Evolutionary conservation across 768 basidiomycete genomes (phyloP).

Genomic region (Mycena galopus): DNA sequence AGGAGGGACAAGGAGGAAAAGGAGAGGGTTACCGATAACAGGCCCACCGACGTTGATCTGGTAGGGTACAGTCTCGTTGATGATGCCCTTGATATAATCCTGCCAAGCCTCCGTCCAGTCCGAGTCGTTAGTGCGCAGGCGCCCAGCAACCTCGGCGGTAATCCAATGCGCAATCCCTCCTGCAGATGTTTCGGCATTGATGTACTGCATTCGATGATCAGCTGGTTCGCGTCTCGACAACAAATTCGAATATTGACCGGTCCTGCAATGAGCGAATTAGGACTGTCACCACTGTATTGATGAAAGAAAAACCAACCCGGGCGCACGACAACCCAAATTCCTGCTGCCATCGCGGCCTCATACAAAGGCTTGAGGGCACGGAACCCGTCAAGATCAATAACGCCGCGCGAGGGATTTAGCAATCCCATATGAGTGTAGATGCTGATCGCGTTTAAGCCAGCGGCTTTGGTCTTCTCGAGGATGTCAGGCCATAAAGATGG

Average conservation of each 20-base stretch:
- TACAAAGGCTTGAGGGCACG: constrained; percentile 79
- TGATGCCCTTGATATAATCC: constrained; percentile 77
- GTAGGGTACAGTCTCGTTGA: constrained; percentile 68
- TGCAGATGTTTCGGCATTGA: constrained; percentile 86
- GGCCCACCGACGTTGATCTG: constrained; percentile 84
- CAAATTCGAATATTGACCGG: constrained; percentile 44
- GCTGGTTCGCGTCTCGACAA: neutral
- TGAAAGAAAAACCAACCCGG: constrained; percentile 72
- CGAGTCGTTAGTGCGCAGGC: constrained; percentile 78
- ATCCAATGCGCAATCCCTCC: constrained; percentile 82
- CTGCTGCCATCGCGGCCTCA: constrained; percentile 79
- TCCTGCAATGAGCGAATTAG: constrained; percentile 41
- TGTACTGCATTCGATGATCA: constrained; percentile 57
- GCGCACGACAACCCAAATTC: constrained; percentile 84
- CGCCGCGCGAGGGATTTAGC: constrained; percentile 79
- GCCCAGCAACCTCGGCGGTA: constrained; percentile 74
- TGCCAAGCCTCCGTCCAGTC: constrained; percentile 81
- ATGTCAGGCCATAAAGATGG: constrained; percentile 87
- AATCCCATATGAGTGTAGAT: constrained; percentile 88
- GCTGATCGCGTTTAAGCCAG: constrained; percentile 83
- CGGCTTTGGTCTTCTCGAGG: constrained; percentile 84
- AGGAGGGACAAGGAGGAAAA: constrained; percentile 54
- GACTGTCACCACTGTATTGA: neutral
- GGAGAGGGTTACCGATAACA: constrained; percentile 69
- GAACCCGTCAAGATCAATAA: constrained; percentile 80